phyloP scores from a whole-genome alignment of 805 yeast genomes.

The Cyberlindnera bimundalis region DNA sequence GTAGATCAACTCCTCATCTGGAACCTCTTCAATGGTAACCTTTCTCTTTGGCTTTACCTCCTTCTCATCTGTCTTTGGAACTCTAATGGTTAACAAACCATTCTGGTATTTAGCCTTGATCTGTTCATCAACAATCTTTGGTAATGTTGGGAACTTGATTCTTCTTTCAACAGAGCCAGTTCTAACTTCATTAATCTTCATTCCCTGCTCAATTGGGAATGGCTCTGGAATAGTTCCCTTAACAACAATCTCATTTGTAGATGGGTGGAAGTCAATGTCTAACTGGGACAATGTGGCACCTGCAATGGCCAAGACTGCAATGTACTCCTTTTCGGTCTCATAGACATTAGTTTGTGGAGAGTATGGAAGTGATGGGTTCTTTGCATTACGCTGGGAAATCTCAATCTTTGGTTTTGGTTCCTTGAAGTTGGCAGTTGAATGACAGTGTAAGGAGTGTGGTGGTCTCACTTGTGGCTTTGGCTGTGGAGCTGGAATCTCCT shows the following conservation, averaged over 20 bases:
- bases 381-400: slow-evolving; percentile 25
- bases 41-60: slow-evolving; percentile 40
- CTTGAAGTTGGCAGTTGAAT: slow-evolving; percentile 21
- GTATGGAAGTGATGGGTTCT: slow-evolving; percentile 40
- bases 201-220: slow-evolving; percentile 22
- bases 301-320: slow-evolving; percentile 51
- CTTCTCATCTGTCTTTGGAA: slow-evolving; percentile 42
- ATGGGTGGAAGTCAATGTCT: slow-evolving; percentile 57
- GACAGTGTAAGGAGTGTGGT: slow-evolving; percentile 22
- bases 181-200: slow-evolving; percentile 51
- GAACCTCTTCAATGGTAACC: slow-evolving; percentile 45
- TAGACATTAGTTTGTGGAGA: slow-evolving; percentile 61
- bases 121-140: slow-evolving; percentile 48
- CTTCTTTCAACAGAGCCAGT: slow-evolving; percentile 57
- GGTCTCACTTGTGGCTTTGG: slow-evolving; percentile 5
- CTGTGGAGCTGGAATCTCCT: slow-evolving; percentile 6
- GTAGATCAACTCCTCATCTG: slow-evolving; percentile 44
- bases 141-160: slow-evolving; percentile 51
- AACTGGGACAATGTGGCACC: slow-evolving; percentile 53
- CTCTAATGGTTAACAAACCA: slow-evolving; percentile 49
- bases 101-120: slow-evolving; percentile 52
- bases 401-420: slow-evolving; percentile 29
- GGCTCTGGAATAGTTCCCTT: slow-evolving; percentile 41
- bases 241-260: slow-evolving; percentile 48
- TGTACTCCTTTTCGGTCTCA: slow-evolving; percentile 43